phyloP scores from a whole-genome alignment of 2,329 filamentous ascomycete species.

The Westerdykella ornata region DNA sequence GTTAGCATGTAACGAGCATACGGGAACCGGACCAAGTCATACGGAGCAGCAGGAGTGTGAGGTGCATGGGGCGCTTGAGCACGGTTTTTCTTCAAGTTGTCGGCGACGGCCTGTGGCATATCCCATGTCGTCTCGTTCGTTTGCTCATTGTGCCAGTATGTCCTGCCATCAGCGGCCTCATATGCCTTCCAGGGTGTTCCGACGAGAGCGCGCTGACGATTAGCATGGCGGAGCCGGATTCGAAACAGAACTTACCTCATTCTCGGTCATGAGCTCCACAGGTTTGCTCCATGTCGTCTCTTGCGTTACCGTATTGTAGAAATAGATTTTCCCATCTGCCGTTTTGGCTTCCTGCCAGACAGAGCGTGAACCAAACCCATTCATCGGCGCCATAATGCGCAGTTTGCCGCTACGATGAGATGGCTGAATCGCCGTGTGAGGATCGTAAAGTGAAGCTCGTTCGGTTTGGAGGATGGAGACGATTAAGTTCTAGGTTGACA shows the following conservation, averaged over 20 bases:
- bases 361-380: conserved; percentile 47
- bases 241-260: conserved; percentile 55
- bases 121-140: conserved; percentile 92
- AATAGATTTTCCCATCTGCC: conserved; percentile 78
- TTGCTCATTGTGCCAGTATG: conserved; percentile 91
- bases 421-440: too few species aligned
- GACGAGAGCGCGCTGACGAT: conserved; percentile 63
- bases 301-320: conserved; percentile 81
- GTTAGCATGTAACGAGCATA: not conserved
- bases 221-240: conserved; percentile 6
- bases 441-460: too few species aligned
- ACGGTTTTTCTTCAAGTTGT: conserved; percentile 72
- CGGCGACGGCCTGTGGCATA: conserved; percentile 65
- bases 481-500: too few species aligned
- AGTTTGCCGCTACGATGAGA: too few species aligned
- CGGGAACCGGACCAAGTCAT: conserved; percentile 30
- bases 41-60: conserved; percentile 43
- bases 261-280: conserved; percentile 73
- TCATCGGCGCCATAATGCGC: conserved; percentile 44
- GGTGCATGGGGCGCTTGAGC: conserved; percentile 47
- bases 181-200: conserved; percentile 92
- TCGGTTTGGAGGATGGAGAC: too few species aligned
- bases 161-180: conserved; percentile 73
- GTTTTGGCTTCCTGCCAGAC: conserved; percentile 78
- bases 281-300: conserved; percentile 93